These are phyloP conservation scores for Hymenoscyphus fraxineus DNA, from an alignment of 2,329 filamentous ascomycete species.

Conservation along the genomic window DNA sequence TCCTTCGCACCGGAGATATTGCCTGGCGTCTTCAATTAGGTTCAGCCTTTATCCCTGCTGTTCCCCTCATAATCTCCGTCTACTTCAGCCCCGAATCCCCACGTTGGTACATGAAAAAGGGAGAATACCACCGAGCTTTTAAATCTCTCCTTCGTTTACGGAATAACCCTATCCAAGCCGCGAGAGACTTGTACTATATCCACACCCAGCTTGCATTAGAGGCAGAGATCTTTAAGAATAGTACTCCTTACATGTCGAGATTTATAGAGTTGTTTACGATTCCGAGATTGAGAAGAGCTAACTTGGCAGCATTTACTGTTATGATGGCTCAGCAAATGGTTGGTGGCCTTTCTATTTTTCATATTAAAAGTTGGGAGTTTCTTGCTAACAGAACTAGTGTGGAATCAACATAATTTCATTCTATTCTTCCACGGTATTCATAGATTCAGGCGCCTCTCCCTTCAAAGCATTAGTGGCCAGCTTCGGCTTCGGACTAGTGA, in stretches of 20 bases:
- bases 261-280: slow-evolving; percentile 64
- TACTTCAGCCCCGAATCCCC: slow-evolving; percentile 64
- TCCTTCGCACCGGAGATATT: slow-evolving; percentile 57
- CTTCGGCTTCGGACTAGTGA: slow-evolving; percentile 60
- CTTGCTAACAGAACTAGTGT: slow-evolving; percentile 21
- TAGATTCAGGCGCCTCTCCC: slow-evolving; percentile 50
- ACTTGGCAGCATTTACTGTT: slow-evolving; percentile 60
- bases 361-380: neutral
- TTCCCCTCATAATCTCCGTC: slow-evolving; percentile 58
- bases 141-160: slow-evolving; percentile 50
- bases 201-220: slow-evolving; percentile 62
- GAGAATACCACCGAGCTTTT: slow-evolving; percentile 58
- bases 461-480: slow-evolving; percentile 56
- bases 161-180: slow-evolving; percentile 53
- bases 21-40: slow-evolving; percentile 60
- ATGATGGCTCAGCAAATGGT: slow-evolving; percentile 64
- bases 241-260: slow-evolving; percentile 46
- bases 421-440: slow-evolving; percentile 62
- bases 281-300: slow-evolving; percentile 62
- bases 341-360: neutral
- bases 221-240: slow-evolving; percentile 15
- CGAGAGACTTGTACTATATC: slow-evolving; percentile 60
- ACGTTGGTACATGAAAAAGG: slow-evolving; percentile 65
- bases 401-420: slow-evolving; percentile 66
- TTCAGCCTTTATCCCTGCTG: slow-evolving; percentile 58